A percentile compares a stretch with the other conserved stretches of the same genome.
Conservation (phyloP, 1,139 yeast genomes). For the Yamadazyma triangularis region DNA sequence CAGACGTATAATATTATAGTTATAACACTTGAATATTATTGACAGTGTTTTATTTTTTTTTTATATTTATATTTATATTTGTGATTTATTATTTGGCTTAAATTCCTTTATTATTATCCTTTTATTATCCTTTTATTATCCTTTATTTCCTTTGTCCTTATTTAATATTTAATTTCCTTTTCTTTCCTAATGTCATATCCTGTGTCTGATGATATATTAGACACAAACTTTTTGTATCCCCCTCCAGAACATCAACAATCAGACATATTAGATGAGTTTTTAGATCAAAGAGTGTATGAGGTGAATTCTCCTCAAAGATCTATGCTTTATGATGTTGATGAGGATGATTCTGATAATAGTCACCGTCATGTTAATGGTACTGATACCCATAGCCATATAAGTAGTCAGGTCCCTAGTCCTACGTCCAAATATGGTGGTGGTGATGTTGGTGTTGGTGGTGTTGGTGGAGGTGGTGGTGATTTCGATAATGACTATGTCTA, state of each 20-base stretch:
- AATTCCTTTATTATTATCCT: too few relatives aligned
- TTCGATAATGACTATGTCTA: not conserved
- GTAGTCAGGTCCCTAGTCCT: not conserved
- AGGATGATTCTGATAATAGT: not conserved
- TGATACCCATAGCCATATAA: not conserved
- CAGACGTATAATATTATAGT: too few relatives aligned
- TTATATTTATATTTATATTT: too few relatives aligned
- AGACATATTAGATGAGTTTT: constrained; percentile 50
- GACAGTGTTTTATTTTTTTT: too few relatives aligned
- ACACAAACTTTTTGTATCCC: not conserved
- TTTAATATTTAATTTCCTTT: too few relatives aligned
- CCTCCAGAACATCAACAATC: not conserved
- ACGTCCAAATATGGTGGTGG: too few relatives aligned
- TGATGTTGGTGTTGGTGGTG: too few relatives aligned
- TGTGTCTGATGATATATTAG: not conserved
- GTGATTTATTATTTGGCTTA: too few relatives aligned
- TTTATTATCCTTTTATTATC: too few relatives aligned
- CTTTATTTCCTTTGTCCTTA: too few relatives aligned
- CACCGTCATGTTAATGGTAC: not conserved
- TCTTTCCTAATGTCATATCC: not conserved
- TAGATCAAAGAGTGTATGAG: constrained; percentile 54
- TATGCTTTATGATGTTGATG: not conserved
- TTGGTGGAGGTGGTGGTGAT: too few relatives aligned
- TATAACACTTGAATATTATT: too few relatives aligned
- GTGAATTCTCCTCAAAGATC: not conserved